Evolutionary conservation across 2,329 filamentous ascomycete genomes (phyloP).

Genomic region (Monilinia polystroma): DNA sequence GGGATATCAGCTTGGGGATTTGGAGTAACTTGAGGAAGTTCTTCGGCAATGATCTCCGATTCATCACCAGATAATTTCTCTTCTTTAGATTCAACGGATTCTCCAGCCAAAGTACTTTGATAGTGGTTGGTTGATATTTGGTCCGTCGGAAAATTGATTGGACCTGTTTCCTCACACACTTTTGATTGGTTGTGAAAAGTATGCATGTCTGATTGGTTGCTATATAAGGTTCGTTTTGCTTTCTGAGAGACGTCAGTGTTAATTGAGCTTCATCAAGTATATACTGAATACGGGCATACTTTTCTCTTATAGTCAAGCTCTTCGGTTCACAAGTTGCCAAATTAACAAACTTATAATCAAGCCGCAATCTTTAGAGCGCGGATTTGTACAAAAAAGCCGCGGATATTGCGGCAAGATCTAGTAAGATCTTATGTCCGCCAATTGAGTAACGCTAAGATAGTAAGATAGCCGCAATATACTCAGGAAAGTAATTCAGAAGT

Average conservation of each 20-base stretch:
- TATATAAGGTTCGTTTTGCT: not conserved
- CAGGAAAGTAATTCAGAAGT: not conserved
- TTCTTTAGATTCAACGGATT: not conserved
- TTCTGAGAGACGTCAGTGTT: not conserved
- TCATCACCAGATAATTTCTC: not conserved
- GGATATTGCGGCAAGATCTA: slow-evolving; percentile 15
- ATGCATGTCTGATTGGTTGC: not conserved
- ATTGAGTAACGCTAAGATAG: not conserved
- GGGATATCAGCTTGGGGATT: slow-evolving; percentile 26
- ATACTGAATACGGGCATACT: not conserved
- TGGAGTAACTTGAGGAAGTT: not conserved
- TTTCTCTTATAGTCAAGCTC: slow-evolving; percentile 4
- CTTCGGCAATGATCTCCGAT: slow-evolving; percentile 13
- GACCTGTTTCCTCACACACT: not conserved
- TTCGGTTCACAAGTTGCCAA: not conserved
- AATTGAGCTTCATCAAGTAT: not conserved
- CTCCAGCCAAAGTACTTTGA: not conserved
- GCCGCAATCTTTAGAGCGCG: not conserved
- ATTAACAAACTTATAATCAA: not conserved
- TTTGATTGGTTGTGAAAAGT: no score
- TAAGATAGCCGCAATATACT: no score
- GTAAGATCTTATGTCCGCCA: not conserved
- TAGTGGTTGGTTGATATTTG: slow-evolving; percentile 1
- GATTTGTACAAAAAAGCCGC: slow-evolving; percentile 1
- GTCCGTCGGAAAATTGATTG: not conserved